phyloP scores from a whole-genome alignment of 1,284 basidiomycete species.

The Tilletiopsis washingtonensis region DNA sequence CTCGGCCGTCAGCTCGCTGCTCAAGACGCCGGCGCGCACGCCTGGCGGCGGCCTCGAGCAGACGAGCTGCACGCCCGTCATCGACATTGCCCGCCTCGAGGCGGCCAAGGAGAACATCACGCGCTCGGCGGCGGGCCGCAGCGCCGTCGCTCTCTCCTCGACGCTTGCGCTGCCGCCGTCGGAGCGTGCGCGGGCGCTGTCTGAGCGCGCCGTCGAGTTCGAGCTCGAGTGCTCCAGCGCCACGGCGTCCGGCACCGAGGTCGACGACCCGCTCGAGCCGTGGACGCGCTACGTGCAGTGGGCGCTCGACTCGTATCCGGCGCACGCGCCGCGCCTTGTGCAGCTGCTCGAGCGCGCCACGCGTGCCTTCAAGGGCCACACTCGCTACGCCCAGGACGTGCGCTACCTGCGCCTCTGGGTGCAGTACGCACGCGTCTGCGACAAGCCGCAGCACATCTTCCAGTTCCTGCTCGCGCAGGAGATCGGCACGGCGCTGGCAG shows the following conservation, averaged over 20 bases:
- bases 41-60: slow-evolving; percentile 40
- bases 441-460: slow-evolving; percentile 39
- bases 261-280: slow-evolving; percentile 29
- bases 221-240: slow-evolving; percentile 27
- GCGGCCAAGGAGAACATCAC: slow-evolving; percentile 59
- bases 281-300: slow-evolving; percentile 59
- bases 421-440: slow-evolving; percentile 54
- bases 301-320: slow-evolving; percentile 57
- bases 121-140: slow-evolving; percentile 54
- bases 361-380: slow-evolving; percentile 67
- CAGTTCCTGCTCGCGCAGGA: slow-evolving; percentile 66
- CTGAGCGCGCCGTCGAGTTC: slow-evolving; percentile 21
- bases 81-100: slow-evolving; percentile 49
- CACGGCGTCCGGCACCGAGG: slow-evolving; percentile 25
- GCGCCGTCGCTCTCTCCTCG: slow-evolving; percentile 53
- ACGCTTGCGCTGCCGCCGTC: slow-evolving; percentile 37
- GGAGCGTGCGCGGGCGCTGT: slow-evolving; percentile 19
- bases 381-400: slow-evolving; percentile 63
- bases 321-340: slow-evolving; percentile 62
- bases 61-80: slow-evolving; percentile 43
- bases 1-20: too few species aligned
- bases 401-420: slow-evolving; percentile 85
- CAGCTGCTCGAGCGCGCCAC: slow-evolving; percentile 69
- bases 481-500: slow-evolving; percentile 68
- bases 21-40: slow-evolving; percentile 37